These are phyloP conservation scores for Epichloe gansuensis DNA, from an alignment of 2,329 filamentous ascomycete genomes.

Conservation along the genomic window DNA sequence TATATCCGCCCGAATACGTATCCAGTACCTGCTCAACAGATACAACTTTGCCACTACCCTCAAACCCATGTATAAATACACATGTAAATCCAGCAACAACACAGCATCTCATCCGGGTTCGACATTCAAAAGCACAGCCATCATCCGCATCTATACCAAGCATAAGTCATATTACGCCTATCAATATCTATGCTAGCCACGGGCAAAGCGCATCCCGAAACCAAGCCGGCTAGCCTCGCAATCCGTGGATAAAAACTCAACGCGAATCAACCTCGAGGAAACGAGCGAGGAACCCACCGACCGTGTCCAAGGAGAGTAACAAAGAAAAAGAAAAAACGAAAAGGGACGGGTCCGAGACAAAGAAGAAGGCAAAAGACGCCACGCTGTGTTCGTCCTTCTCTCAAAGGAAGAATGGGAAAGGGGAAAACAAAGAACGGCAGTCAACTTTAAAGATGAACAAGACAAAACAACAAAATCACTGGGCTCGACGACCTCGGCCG, in stretches of 20 bases:
- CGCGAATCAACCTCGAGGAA: not conserved
- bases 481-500: slow-evolving; percentile 29
- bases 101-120: too few species aligned
- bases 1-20: too few species aligned
- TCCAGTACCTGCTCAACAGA: too few species aligned
- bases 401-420: not conserved
- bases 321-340: not conserved
- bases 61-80: too few species aligned
- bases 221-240: not conserved
- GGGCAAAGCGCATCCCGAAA: not conserved
- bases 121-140: too few species aligned
- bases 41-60: too few species aligned
- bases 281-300: not conserved
- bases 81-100: too few species aligned
- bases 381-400: not conserved
- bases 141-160: not conserved
- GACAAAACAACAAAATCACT: not conserved
- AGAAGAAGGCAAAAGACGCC: not conserved
- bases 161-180: not conserved
- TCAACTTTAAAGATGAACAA: not conserved
- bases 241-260: not conserved
- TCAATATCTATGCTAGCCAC: not conserved
- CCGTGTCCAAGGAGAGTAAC: not conserved
- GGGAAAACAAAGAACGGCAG: not conserved
- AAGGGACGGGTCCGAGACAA: not conserved